Percentiles rank a stretch among this genome's conserved stretches.
Conservation (phyloP, 177 flowering plant species). For the Tripterygium wilfordii region DNA sequence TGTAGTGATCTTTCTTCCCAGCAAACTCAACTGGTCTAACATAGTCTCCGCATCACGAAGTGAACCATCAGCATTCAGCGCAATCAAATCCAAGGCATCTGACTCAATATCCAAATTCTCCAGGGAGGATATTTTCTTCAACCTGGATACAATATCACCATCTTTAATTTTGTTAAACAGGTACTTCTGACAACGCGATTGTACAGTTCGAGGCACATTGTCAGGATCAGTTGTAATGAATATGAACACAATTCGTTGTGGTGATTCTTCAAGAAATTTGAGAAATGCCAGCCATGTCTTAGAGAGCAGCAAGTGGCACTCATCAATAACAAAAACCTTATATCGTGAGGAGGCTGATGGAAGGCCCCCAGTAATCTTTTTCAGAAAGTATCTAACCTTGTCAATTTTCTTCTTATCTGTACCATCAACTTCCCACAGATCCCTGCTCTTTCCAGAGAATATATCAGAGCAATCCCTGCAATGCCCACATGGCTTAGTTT, state of each 20-base stretch:
- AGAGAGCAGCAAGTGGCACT: conserved; percentile 84
- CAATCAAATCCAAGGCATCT: conserved; percentile 86
- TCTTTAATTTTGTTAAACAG: conserved; percentile 85
- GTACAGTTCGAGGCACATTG: conserved; percentile 70
- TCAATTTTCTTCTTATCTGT: conserved; percentile 60
- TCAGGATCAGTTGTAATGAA: conserved; percentile 82
- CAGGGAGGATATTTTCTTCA: conserved; percentile 53
- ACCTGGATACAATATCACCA: conserved; percentile 57
- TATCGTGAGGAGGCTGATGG: conserved; percentile 34
- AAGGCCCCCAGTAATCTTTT: conserved; percentile 27
- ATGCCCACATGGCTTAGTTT: conserved; percentile 75
- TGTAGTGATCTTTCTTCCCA: conserved; percentile 77
- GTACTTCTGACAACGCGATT: conserved; percentile 86
- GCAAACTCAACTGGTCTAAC: conserved; percentile 90
- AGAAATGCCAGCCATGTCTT: conserved; percentile 80
- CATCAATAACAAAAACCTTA: conserved; percentile 72
- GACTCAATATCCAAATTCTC: conserved; percentile 80
- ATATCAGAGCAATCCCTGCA: conserved; percentile 70
- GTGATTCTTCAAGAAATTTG: conserved; percentile 81
- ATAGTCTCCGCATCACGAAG: conserved; percentile 95
- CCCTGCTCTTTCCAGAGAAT: conserved; percentile 49
- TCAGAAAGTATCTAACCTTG: conserved; percentile 41
- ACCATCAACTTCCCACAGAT: conserved; percentile 69
- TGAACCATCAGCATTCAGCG: conserved; percentile 93
- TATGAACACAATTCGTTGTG: conserved; percentile 64